Evolutionary conservation across 129 eudicot species (phyloP).

Genomic region (Rutidosis leptorrhynchoides): DNA sequence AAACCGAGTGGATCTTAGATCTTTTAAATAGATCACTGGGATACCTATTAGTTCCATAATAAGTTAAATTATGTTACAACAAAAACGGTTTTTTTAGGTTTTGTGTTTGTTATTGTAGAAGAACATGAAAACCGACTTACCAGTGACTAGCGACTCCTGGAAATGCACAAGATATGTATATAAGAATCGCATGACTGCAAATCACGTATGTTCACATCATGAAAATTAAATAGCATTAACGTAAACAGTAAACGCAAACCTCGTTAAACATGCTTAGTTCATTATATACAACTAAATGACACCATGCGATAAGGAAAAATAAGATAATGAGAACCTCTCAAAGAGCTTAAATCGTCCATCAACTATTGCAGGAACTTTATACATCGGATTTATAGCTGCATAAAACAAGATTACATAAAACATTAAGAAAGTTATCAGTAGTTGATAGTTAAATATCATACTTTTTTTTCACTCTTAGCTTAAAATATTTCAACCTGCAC

Average conservation of each 20-base stretch:
- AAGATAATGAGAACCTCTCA: constrained; percentile 46
- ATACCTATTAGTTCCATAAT: constrained; percentile 50
- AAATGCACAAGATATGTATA: constrained; percentile 59
- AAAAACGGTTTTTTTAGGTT: not conserved
- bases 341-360: constrained; percentile 73
- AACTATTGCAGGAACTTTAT: constrained; percentile 65
- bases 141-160: constrained; percentile 81
- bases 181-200: constrained; percentile 86
- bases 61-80: not conserved
- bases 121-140: constrained; percentile 36
- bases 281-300: not conserved
- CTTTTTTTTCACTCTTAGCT: not conserved
- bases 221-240: not conserved
- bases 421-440: too few relatives aligned
- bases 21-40: constrained; percentile 63
- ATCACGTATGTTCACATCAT: not conserved
- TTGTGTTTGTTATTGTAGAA: not conserved
- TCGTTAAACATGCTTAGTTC: not conserved
- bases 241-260: too few relatives aligned
- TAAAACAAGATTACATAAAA: constrained; percentile 1
- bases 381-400: constrained; percentile 75
- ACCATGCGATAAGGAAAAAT: not conserved
- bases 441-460: not conserved
- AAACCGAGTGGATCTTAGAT: constrained; percentile 71
- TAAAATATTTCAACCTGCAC: not conserved